Evolutionary conservation across 768 basidiomycete genomes (phyloP), one percentile per base, ranked within the genome.

Genomic region (Mycena latifolia): DNA sequence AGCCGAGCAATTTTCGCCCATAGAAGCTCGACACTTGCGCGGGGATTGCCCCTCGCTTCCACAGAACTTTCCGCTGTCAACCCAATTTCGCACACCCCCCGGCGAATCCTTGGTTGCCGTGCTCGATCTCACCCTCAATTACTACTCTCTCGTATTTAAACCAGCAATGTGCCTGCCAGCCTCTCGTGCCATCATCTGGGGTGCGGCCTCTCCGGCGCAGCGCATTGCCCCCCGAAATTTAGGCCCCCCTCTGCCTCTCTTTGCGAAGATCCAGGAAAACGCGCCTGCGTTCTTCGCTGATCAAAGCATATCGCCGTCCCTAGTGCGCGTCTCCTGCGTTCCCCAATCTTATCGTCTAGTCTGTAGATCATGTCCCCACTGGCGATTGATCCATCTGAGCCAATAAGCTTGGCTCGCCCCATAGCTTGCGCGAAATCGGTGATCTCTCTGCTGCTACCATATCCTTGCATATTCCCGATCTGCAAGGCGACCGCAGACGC

Each of bases 351-450:
- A 39, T 17, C 52, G 54, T 53, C 55, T 53, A 65, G 57, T 54
- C 25, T 65, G 57, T 61, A 61, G 65, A 66, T 66, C 57, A 65
- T 54, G 25, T 47, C 63, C 63, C 43, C 28, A 18, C 51, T 25
- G 43, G 35, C 51, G 24, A 54, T 22, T 59, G 53, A 50, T 55
- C 54, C 54, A 60, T 61, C 47, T 37, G 24, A n/a, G 7, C 31
- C 52, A 41, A 66, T 66, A 66, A 66, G 31, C 65, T 66, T 65
- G 64, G 9, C 63, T 54, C 46, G 39, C 37, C 55, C 60, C n/a
- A 55, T 53, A 65, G 57, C 47, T 65, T 66, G 65, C 65, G 7
- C 46, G 12, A 35, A 66, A 66, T 66, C 65, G 65, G 53, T 66
- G 65, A 61, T 61, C 65, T 50, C 47, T 50, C 28, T 43, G 55